Evolutionary conservation across 1,284 basidiomycete genomes (phyloP).

Genomic region (Trichosporon sp.): DNA sequence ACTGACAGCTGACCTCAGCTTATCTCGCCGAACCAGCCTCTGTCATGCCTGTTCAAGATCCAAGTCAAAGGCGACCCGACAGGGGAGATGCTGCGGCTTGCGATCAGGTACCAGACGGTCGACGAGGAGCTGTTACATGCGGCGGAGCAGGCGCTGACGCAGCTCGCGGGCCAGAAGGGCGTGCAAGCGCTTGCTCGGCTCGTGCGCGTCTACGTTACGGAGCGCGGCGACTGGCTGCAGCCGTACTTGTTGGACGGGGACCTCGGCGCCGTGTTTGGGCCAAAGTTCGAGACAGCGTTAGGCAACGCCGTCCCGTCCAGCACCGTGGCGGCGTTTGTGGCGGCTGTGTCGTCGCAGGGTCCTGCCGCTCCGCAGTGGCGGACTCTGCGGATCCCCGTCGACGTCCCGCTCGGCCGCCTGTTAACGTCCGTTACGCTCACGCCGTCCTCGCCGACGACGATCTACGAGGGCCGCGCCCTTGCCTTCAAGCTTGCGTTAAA

Average conservation of each 20-base stretch:
- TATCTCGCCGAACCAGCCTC: slow-evolving; percentile 33
- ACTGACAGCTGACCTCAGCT: slow-evolving; percentile 19
- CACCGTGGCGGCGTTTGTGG: background rate
- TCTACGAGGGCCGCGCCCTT: slow-evolving; percentile 45
- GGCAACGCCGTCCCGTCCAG: background rate
- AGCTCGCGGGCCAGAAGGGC: background rate
- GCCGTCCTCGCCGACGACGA: slow-evolving; percentile 9
- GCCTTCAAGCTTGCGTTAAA: slow-evolving; percentile 27
- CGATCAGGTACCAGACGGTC: slow-evolving; percentile 38
- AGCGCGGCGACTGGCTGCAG: slow-evolving; percentile 21
- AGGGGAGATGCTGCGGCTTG: slow-evolving; percentile 27
- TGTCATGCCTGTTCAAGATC: slow-evolving; percentile 46
- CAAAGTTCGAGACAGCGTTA: background rate
- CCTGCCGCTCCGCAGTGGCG: slow-evolving; percentile 26
- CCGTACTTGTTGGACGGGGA: slow-evolving; percentile 17
- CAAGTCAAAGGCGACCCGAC: slow-evolving; percentile 12
- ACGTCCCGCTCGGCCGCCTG: slow-evolving; percentile 39
- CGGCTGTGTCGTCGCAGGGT: slow-evolving; percentile 1
- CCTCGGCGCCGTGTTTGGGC: slow-evolving; percentile 9
- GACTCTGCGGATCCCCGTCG: slow-evolving; percentile 46
- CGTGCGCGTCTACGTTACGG: slow-evolving; percentile 10
- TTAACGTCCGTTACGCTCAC: slow-evolving; percentile 30
- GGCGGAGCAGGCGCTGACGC: slow-evolving; percentile 12
- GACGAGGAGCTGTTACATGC: slow-evolving; percentile 26
- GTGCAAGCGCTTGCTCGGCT: slow-evolving; percentile 5